These are phyloP conservation scores for Fonsecaea multimorphosa DNA, from an alignment of 2,329 filamentous ascomycete species.

Conservation along the genomic window DNA sequence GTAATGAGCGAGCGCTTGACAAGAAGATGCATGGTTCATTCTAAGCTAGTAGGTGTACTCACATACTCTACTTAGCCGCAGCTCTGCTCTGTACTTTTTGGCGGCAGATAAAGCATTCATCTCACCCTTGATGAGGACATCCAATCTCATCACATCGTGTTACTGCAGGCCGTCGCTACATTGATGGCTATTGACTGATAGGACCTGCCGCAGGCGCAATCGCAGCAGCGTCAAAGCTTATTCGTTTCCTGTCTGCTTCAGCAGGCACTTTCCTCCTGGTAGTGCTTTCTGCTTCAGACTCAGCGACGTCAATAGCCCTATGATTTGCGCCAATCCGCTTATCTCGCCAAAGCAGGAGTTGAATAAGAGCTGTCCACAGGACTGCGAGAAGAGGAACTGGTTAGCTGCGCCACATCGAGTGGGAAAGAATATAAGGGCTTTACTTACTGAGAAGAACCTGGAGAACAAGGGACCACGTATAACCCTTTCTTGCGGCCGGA, in stretches of 20 bases:
- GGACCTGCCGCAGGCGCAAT: conserved; percentile 24
- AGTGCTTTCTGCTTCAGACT: conserved; percentile 15
- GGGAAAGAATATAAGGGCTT: background rate
- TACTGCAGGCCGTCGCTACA: background rate
- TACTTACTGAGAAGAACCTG: conserved; percentile 46
- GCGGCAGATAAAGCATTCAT: background rate
- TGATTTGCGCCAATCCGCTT: conserved; percentile 6
- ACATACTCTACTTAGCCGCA: background rate
- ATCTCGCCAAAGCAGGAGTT: conserved; percentile 41
- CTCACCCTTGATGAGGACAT: background rate
- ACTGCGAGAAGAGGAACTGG: conserved; percentile 32
- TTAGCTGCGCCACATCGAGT: background rate
- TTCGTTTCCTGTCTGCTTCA: conserved; percentile 19
- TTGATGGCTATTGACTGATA: conserved; percentile 22
- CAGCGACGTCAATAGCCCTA: conserved; percentile 11
- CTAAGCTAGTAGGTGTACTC: too few species aligned
- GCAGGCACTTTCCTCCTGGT: background rate
- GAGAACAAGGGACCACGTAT: conserved; percentile 47
- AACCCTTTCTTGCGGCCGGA: conserved; percentile 48
- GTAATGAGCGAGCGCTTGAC: too few species aligned
- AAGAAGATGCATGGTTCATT: too few species aligned
- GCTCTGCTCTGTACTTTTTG: too few species aligned
- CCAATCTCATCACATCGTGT: background rate
- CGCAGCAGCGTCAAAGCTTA: conserved; percentile 22
- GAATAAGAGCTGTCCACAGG: conserved; percentile 41